A percentile compares a stretch with the other conserved stretches of the same genome.
These are phyloP conservation scores for Stenogyne calaminthoides DNA, from an alignment of 305 asterid genomes.

Conservation along the genomic window DNA sequence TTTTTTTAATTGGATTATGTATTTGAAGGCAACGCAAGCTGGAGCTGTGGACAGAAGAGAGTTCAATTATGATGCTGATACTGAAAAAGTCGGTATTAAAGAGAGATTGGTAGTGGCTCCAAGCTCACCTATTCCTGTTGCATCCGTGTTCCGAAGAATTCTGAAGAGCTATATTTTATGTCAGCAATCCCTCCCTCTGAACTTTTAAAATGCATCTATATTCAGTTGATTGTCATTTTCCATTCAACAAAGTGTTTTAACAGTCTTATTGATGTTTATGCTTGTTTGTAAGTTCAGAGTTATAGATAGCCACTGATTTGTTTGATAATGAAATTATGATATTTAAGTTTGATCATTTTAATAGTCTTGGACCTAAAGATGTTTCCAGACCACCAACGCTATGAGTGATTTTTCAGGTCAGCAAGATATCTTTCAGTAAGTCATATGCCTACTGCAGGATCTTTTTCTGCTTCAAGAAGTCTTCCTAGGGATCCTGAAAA, in stretches of 20 bases:
- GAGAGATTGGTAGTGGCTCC: conserved; percentile 29
- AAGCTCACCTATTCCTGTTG: conserved; percentile 62
- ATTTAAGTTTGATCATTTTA: neutral
- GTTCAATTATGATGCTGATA: conserved; percentile 32
- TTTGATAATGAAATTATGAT: neutral
- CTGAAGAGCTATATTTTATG: conserved; percentile 56
- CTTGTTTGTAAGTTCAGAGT: no score
- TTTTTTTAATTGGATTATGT: conserved; percentile 1
- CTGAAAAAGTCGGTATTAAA: conserved; percentile 15
- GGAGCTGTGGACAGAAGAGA: conserved; percentile 42
- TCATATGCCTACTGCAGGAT: conserved; percentile 49
- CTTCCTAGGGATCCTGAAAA: conserved; percentile 42
- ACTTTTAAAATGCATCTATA: conserved; percentile 12
- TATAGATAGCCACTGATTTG: neutral
- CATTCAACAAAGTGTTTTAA: neutral
- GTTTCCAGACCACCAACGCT: neutral
- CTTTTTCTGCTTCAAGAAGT: conserved; percentile 42
- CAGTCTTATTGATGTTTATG: no score
- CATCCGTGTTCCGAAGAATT: conserved; percentile 27
- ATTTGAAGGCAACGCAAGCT: conserved; percentile 38
- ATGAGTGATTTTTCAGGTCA: conserved; percentile 50
- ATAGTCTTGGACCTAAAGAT: neutral
- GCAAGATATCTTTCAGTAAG: conserved; percentile 74
- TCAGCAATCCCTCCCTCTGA: conserved; percentile 30
- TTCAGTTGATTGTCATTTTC: neutral